phyloP scores from a whole-genome alignment of 805 yeast genomes.

The Metschnikowia gelsemii region DNA sequence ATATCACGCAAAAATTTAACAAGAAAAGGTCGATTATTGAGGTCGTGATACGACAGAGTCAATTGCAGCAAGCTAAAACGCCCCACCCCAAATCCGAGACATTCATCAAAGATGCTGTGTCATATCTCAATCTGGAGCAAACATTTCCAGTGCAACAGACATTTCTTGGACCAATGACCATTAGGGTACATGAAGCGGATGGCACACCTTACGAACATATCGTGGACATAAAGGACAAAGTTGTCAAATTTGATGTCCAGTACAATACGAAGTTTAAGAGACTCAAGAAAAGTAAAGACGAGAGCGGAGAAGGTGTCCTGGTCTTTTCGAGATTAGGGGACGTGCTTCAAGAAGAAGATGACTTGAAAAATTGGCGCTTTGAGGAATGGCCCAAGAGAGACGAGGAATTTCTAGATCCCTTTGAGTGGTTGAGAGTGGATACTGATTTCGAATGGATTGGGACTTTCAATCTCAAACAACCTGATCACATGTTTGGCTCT shows the following conservation, averaged over 20 bases:
- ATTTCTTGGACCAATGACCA: constrained; percentile 94
- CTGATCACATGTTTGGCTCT: constrained; percentile 92
- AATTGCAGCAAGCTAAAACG: constrained; percentile 54
- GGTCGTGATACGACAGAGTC: constrained; percentile 90
- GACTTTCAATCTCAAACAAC: constrained; percentile 74
- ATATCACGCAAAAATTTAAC: constrained; percentile 89
- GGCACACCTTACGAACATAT: constrained; percentile 99
- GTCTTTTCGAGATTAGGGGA: constrained; percentile 68
- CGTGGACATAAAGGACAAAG: constrained; percentile 81
- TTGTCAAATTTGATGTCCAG: constrained; percentile 87
- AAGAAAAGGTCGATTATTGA: constrained; percentile 92
- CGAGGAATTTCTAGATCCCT: constrained; percentile 80
- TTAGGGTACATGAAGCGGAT: constrained; percentile 95
- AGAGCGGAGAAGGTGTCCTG: constrained; percentile 28
- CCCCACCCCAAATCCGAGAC: constrained; percentile 37
- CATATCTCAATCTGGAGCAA: constrained; percentile 44
- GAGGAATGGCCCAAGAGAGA: constrained; percentile 69
- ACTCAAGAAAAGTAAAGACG: constrained; percentile 60
- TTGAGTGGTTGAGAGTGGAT: constrained; percentile 97
- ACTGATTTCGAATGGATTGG: constrained; percentile 98
- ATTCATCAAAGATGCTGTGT: constrained; percentile 47
- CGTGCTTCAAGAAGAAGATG: constrained; percentile 59
- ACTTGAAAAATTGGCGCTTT: constrained; percentile 68
- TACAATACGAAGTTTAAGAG: constrained; percentile 92
- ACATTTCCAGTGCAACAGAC: constrained; percentile 44